These are phyloP conservation scores for Leishmania amazonensis DNA, from an alignment of 208 protist genomes.

Conservation along the genomic window DNA sequence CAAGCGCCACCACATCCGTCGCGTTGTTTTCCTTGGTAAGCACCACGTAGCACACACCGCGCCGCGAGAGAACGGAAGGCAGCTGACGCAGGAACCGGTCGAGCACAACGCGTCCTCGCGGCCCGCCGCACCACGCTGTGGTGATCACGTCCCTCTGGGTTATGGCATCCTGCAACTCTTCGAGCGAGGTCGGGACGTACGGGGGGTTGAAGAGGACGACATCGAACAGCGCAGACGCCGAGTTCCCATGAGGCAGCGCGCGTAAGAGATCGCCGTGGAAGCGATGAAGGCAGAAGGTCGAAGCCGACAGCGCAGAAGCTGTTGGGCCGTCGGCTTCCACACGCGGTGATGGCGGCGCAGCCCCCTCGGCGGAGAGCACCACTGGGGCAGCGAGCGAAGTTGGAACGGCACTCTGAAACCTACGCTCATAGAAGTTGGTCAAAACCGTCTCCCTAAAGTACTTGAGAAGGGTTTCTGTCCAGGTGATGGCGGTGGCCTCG, in stretches of 20 bases:
- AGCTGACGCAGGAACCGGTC: conserved; percentile 77
- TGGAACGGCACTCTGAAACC: neutral
- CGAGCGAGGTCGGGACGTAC: conserved; percentile 86
- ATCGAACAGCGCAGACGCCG: conserved; percentile 41
- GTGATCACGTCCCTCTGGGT: conserved; percentile 61
- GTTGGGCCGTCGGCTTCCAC: neutral
- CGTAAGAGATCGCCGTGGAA: conserved; percentile 34
- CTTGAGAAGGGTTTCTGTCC: conserved; percentile 50
- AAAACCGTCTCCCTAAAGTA: conserved; percentile 24
- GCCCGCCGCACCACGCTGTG: conserved; percentile 88
- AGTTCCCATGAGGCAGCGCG: neutral
- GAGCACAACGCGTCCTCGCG: conserved; percentile 78
- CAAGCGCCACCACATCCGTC: conserved; percentile 46
- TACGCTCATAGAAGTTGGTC: neutral
- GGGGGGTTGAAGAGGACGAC: conserved; percentile 89
- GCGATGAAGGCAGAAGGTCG: conserved; percentile 23
- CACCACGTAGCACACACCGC: conserved; percentile 71
- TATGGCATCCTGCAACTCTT: conserved; percentile 69
- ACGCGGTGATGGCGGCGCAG: neutral
- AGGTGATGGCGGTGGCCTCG: conserved; percentile 76
- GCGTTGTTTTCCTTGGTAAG: conserved; percentile 85
- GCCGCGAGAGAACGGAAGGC: conserved; percentile 42
- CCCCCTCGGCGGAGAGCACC: neutral
- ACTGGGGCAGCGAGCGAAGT: conserved; percentile 15
- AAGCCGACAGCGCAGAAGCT: conserved; percentile 1